Conservation (phyloP, 345 rosid species). For the Melastoma malabathricum region DNA sequence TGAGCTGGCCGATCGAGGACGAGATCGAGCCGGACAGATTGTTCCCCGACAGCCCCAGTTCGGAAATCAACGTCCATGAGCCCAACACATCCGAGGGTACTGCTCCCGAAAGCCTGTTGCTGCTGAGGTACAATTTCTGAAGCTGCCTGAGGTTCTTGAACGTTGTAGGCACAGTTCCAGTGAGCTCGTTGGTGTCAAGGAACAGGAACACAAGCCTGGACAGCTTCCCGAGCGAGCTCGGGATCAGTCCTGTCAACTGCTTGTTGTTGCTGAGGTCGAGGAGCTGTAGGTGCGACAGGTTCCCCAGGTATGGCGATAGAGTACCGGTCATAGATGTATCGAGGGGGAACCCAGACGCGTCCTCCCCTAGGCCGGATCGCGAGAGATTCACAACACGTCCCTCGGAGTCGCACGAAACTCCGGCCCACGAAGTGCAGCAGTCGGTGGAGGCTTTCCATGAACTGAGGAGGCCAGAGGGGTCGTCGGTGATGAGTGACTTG, state of each 20-base stretch:
- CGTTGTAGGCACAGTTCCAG: slow-evolving; percentile 29
- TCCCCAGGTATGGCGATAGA: slow-evolving; percentile 36
- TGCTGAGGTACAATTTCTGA: slow-evolving; percentile 23
- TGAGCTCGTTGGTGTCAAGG: slow-evolving; percentile 35
- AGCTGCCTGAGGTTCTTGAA: slow-evolving; percentile 18
- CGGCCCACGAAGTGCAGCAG: slow-evolving; percentile 49
- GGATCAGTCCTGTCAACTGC: slow-evolving; percentile 34
- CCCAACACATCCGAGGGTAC: slow-evolving; percentile 18
- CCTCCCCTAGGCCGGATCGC: slow-evolving; percentile 22
- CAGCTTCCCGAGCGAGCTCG: slow-evolving; percentile 28
- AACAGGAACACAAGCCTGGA: slow-evolving; percentile 18
- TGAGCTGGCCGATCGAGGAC: slow-evolving; percentile 19
- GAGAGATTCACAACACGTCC: slow-evolving; percentile 37
- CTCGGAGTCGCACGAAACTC: slow-evolving; percentile 27
- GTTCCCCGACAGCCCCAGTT: slow-evolving; percentile 39
- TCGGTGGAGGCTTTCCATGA: slow-evolving; percentile 34
- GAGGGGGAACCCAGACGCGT: slow-evolving; percentile 12
- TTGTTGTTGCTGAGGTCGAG: slow-evolving; percentile 45
- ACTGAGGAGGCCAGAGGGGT: slow-evolving; percentile 32
- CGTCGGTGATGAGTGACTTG: slow-evolving; percentile 32
- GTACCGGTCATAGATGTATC: slow-evolving; percentile 40
- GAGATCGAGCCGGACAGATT: slow-evolving; percentile 27
- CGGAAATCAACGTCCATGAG: slow-evolving; percentile 19
- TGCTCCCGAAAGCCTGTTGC: slow-evolving; percentile 27
- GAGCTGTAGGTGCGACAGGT: slow-evolving; percentile 26